A percentile compares a stretch with the other conserved stretches of the same genome.
These are phyloP conservation scores for Fusarium buharicum DNA, from an alignment of 2,329 filamentous ascomycete genomes.

Conservation along the genomic window DNA sequence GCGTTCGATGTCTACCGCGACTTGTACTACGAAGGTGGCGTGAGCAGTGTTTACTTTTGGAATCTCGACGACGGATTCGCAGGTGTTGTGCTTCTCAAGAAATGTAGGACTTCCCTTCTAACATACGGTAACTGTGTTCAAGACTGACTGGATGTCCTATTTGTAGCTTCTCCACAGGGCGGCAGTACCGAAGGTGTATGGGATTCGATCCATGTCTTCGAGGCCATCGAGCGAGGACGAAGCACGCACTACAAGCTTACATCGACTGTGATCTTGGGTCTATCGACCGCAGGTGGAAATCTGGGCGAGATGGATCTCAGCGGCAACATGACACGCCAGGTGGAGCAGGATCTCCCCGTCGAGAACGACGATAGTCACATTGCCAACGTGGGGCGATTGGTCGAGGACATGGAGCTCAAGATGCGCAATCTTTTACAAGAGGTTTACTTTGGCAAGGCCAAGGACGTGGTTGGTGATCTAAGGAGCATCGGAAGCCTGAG, in stretches of 20 bases:
- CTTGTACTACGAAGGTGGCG: constrained; percentile 95
- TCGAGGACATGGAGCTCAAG: constrained; percentile 99
- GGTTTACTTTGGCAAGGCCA: constrained; percentile 99
- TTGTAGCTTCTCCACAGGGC: constrained; percentile 71
- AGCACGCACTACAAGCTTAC: constrained; percentile 98
- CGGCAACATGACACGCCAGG: constrained; percentile 97
- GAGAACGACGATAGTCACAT: constrained; percentile 94
- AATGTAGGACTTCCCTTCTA: constrained; percentile 66
- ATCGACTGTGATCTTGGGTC: constrained; percentile 91
- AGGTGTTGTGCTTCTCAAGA: constrained; percentile 94
- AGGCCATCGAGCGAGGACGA: constrained; percentile 91
- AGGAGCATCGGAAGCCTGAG: constrained; percentile 86
- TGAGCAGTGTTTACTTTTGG: constrained; percentile 98
- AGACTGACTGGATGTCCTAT: constrained; percentile 8
- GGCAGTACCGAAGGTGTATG: constrained; percentile 81
- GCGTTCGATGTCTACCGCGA: constrained; percentile 97
- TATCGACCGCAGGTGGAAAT: constrained; percentile 69
- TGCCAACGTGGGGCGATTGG: constrained; percentile 90
- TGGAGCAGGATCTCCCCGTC: constrained; percentile 90
- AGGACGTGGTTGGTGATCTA: constrained; percentile 96
- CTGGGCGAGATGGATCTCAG: constrained; percentile 91
- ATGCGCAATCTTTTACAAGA: constrained; percentile 98
- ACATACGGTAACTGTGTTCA: not conserved
- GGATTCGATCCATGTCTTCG: constrained; percentile 99
- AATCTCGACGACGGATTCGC: constrained; percentile 98